A percentile compares a stretch with the other conserved stretches of the same genome.
These are phyloP conservation scores for Chernovozyma aurita DNA, from an alignment of 1,139 yeast species.

Conservation along the genomic window DNA sequence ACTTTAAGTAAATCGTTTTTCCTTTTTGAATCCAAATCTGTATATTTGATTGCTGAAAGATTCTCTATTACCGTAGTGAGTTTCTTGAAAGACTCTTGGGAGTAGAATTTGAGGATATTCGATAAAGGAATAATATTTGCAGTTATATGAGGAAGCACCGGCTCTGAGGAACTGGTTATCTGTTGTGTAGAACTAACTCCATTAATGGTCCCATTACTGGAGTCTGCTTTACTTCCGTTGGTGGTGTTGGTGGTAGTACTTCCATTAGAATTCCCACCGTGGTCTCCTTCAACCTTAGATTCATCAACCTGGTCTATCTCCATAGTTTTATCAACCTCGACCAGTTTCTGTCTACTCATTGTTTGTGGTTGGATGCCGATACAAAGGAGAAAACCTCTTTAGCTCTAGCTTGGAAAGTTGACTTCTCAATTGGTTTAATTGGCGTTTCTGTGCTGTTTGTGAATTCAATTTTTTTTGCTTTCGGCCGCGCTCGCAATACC, in stretches of 20 bases:
- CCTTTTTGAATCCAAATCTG: conserved; percentile 53
- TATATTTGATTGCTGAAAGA: conserved; percentile 28
- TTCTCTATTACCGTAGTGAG: conserved; percentile 60
- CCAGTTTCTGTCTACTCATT: neutral
- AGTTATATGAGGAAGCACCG: conserved; percentile 62
- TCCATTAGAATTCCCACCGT: neutral
- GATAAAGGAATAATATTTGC: conserved; percentile 65
- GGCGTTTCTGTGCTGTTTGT: neutral
- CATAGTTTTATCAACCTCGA: neutral
- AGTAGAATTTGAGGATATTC: conserved; percentile 52
- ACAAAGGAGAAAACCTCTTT: no score
- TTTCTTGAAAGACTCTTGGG: conserved; percentile 63
- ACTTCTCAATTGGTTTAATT: no score
- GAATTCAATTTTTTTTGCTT: neutral
- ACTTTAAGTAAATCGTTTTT: conserved; percentile 66
- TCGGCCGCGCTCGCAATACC: neutral
- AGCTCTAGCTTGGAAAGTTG: no score
- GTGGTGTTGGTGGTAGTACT: no score
- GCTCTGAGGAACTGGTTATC: no score
- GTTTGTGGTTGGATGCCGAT: no score
- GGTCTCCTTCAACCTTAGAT: no score
- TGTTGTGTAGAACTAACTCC: no score
- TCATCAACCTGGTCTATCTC: neutral
- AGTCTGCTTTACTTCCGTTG: no score
- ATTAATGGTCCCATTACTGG: neutral